These are phyloP conservation scores for Mycena citricolor DNA, from an alignment of 1,284 basidiomycete species.

Conservation along the genomic window DNA sequence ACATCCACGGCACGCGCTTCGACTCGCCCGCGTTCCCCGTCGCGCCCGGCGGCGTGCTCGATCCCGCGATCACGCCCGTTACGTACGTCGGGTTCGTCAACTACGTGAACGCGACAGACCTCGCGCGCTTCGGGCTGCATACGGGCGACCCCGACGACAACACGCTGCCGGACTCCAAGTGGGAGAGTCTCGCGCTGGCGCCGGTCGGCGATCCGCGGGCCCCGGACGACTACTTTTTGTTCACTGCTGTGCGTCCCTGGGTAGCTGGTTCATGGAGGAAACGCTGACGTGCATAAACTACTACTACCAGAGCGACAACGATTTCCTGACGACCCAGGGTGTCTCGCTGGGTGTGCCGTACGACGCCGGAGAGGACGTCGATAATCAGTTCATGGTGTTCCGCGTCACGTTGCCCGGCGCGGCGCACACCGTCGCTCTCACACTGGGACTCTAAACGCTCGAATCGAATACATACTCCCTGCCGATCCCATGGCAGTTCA, in stretches of 20 bases:
- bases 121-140: slow-evolving; percentile 64
- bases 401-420: slow-evolving; percentile 58
- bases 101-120: slow-evolving; percentile 49
- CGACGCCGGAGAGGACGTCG: slow-evolving; percentile 53
- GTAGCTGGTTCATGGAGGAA: not conserved
- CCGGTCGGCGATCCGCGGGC: slow-evolving; percentile 43
- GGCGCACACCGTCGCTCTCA: not conserved
- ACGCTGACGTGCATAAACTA: not conserved
- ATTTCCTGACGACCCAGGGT: slow-evolving; percentile 63
- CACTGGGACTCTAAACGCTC: slow-evolving; percentile 13
- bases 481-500: no score
- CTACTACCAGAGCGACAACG: slow-evolving; percentile 54
- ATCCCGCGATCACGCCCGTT: slow-evolving; percentile 50
- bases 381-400: slow-evolving; percentile 70
- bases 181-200: slow-evolving; percentile 66
- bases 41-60: slow-evolving; percentile 49
- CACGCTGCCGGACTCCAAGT: slow-evolving; percentile 64
- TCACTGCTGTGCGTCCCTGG: slow-evolving; percentile 46
- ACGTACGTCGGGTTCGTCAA: slow-evolving; percentile 58
- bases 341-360: slow-evolving; percentile 52
- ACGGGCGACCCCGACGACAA: slow-evolving; percentile 47
- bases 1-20: slow-evolving; percentile 60
- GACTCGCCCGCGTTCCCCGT: slow-evolving; percentile 56
- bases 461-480: no score
- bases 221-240: slow-evolving; percentile 68